Base-by-base conservation (phyloP, 192 early-diverging fungal species). In the Thamnidium elegans region DNA sequence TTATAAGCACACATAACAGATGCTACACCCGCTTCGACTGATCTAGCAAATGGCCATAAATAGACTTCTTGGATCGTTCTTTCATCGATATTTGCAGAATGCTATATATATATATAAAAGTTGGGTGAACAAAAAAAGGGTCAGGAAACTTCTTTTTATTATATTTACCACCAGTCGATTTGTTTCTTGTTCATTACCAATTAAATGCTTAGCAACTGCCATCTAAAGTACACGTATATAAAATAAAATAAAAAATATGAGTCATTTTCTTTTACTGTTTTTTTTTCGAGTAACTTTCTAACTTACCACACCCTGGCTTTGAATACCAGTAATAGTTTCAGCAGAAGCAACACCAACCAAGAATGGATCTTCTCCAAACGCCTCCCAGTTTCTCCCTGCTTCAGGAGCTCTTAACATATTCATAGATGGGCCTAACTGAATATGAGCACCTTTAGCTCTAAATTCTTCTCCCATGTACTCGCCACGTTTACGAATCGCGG, bases 1-100 rank as follows among this genome's bases (percentile, higher is more conserved):
- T 89, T 89, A 74, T 89, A 89, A 4, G 73, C 20, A 51, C 87
- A 85, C 87, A 89, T 89, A 42, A 89, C 62, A 20, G 85, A 72
- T 36, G 69, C 83, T 7, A 81, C 84, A 31, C 86, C 88, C 44
- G 78, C 85, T 44, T 82, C 85, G 0, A 80, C 60, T 14, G 65
- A 70, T 6, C 72, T 78, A 44, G 80, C 68, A 63, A 90, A 89
- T n/a, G 87, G 84, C 45, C 61, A 73, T 8, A 86, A 34, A 58
- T 89, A 43, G 4, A 50, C 61, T 8, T 36, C 84, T 48, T 78
- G 85, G 45, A 88, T 63, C 4, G 86, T 81, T 34, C 82, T 71
- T 23, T 79, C 78, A 59, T 84, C 81, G 14, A 87, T 75, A 26
- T 69, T 62, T 23, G 80, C 69, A 10, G 66, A 55, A 14, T 55